A percentile compares a stretch with the other conserved stretches of the same genome.
Evolutionary conservation across 2,329 filamentous ascomycete species (phyloP).

Genomic region (Nothopassalora personata): DNA sequence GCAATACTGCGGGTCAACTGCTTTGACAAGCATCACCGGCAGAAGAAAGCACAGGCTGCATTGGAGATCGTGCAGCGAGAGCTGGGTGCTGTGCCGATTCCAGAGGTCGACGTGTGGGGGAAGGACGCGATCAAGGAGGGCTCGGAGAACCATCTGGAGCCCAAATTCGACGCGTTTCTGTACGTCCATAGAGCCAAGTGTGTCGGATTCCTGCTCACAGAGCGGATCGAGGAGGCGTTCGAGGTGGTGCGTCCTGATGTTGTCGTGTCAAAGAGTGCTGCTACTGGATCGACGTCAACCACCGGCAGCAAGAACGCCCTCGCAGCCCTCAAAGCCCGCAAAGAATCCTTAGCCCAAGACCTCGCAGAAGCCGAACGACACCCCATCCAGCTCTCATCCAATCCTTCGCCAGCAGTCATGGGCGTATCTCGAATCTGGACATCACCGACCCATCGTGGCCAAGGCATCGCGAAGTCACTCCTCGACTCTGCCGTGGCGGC

Average conservation of each 20-base stretch:
- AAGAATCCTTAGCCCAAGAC: constrained; percentile 13
- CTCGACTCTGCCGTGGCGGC: constrained; percentile 40
- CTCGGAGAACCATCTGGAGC: constrained; percentile 18
- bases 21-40: constrained; percentile 48
- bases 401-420: constrained; percentile 43
- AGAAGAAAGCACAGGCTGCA: constrained; percentile 49
- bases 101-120: constrained; percentile 55
- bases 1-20: constrained; percentile 56
- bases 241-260: constrained; percentile 38
- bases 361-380: constrained; percentile 12
- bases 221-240: constrained; percentile 55
- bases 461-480: constrained; percentile 54
- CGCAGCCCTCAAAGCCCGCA: constrained; percentile 23
- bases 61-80: constrained; percentile 60
- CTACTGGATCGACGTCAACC: constrained; percentile 10
- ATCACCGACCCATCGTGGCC: constrained; percentile 50
- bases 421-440: constrained; percentile 64
- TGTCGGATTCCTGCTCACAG: constrained; percentile 56
- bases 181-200: constrained; percentile 59
- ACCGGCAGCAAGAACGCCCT: constrained; percentile 11
- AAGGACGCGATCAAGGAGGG: constrained; percentile 27
- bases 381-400: constrained; percentile 21
- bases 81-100: constrained; percentile 55
- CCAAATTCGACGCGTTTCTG: constrained; percentile 57
- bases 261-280: background rate